Evolutionary conservation across 1,139 yeast genomes (phyloP), one percentile per base, ranked within the genome.

Genomic region (Saccharomycopsis crataegensis): DNA sequence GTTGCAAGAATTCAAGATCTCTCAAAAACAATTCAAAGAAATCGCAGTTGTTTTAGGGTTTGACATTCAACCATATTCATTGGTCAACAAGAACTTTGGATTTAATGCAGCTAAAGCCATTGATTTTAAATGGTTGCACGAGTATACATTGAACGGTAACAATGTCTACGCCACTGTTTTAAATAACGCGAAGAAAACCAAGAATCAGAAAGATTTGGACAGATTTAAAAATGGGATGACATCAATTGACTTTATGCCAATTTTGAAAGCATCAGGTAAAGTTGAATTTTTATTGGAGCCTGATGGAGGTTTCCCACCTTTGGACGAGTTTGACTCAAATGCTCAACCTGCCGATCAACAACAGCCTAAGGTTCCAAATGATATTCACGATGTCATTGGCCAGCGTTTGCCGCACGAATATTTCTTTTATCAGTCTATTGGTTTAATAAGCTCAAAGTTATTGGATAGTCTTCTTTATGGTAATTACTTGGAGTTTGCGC

Each of bases 321-420:
- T 49, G 14, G 40, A 43, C 8, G 48, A 43, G 16, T 31, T 12
- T 45, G 46, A 22, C 6, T 7, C 48, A 37, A 14, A 17, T 12
- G 17, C 38, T 32, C 38, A 8, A 9, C 17, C 31, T 8, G 14
- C 33, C n/a, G 16, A 41, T 12, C 28, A 42, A 16, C 52, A 33
- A 49, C 46, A 36, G 46, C 41, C 47, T 12, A 17, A 41, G 45
- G 74, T 83, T 34, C 98, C 98, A 6, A 79, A 79, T 58, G 95
- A 90, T 66, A 74, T 88, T 28, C 95, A 88, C 64, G 93, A 85
- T 50, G 78, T 91, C 52, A 77, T 93, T 51, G 90, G 96, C 4
- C 91, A 87, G 66, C 78, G 94, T 63, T 73, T 93, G 53, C 96
- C 98, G 1, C 87, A 90, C 49, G 98, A 91, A 68, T 74, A 86